These are phyloP conservation scores for Cryptosporidium viatorum DNA, from an alignment of 169 alveolate species.

Conservation along the genomic window DNA sequence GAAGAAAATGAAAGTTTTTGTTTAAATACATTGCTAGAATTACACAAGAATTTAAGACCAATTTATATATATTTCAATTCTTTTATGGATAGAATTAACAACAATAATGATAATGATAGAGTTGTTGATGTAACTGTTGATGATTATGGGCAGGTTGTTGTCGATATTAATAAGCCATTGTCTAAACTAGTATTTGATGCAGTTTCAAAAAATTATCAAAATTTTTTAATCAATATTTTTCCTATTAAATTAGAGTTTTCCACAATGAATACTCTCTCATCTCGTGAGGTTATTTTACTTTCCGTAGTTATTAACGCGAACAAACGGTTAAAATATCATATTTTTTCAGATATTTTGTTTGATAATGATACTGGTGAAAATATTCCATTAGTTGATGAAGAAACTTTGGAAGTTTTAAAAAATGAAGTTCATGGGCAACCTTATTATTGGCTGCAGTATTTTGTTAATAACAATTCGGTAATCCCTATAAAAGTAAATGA, in stretches of 20 bases:
- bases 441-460: conserved; percentile 59
- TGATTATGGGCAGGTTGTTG: conserved; percentile 11
- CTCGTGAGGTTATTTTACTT: conserved; percentile 14
- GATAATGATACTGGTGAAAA: conserved; percentile 32
- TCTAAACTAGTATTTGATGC: not conserved
- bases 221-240: not conserved
- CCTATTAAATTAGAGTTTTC: conserved; percentile 37
- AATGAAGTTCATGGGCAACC: conserved; percentile 26
- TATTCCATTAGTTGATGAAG: conserved; percentile 25
- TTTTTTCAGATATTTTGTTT: conserved; percentile 59
- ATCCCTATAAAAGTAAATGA: conserved; percentile 2
- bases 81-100: not conserved
- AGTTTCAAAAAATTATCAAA: not conserved
- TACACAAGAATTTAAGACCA: conserved; percentile 20
- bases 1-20: not conserved
- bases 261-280: conserved; percentile 4
- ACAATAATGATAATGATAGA: not conserved
- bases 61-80: conserved; percentile 26
- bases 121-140: conserved; percentile 4
- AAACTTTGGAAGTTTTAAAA: not conserved
- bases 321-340: conserved; percentile 1
- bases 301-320: not conserved
- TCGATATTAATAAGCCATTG: conserved; percentile 21
- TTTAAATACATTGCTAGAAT: not conserved
- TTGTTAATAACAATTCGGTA: conserved; percentile 27